Evolutionary conservation across 495 filamentous ascomycete species (phyloP).

Genomic region (Delitschia confertaspora): DNA sequence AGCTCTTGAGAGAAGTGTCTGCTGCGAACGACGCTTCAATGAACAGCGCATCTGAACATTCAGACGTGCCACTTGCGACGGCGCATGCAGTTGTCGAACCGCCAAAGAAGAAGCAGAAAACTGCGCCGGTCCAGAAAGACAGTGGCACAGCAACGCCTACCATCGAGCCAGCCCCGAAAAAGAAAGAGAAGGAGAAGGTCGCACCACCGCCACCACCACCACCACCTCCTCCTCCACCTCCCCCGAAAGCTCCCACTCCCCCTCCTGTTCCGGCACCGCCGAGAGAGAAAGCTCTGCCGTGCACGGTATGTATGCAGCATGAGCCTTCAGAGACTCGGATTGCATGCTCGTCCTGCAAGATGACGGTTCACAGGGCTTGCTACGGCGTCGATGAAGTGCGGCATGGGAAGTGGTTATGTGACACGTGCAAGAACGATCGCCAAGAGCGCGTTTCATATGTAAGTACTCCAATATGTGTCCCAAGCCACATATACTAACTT

Average conservation of each 20-base stretch:
- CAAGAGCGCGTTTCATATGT: constrained; percentile 76
- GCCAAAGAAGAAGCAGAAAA: constrained; percentile 54
- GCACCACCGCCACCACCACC: constrained; percentile 31
- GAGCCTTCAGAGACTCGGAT: constrained; percentile 66
- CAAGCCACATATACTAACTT: constrained; percentile 22
- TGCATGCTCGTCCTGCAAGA: constrained; percentile 61
- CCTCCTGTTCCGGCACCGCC: constrained; percentile 34
- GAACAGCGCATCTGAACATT: constrained; percentile 27
- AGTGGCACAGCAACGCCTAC: constrained; percentile 41
- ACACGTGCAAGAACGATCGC: constrained; percentile 91
- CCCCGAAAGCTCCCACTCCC: constrained; percentile 34
- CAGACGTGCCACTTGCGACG: constrained; percentile 6
- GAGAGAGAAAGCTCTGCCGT: constrained; percentile 50
- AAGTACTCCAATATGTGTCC: constrained; percentile 34
- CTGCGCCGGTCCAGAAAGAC: constrained; percentile 36
- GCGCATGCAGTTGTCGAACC: constrained; percentile 24
- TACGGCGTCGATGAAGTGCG: constrained; percentile 71
- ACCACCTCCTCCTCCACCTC: constrained; percentile 33
- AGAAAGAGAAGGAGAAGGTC: constrained; percentile 52
- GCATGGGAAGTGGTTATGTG: constrained; percentile 84
- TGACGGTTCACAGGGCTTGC: constrained; percentile 89
- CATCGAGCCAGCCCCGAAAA: constrained; percentile 41
- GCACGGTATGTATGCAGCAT: constrained; percentile 70
- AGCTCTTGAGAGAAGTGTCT: constrained; percentile 72
- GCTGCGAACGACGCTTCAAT: constrained; percentile 45